phyloP scores from a whole-genome alignment of 352 stramenopile species.

The Phytophthora fragariae region DNA sequence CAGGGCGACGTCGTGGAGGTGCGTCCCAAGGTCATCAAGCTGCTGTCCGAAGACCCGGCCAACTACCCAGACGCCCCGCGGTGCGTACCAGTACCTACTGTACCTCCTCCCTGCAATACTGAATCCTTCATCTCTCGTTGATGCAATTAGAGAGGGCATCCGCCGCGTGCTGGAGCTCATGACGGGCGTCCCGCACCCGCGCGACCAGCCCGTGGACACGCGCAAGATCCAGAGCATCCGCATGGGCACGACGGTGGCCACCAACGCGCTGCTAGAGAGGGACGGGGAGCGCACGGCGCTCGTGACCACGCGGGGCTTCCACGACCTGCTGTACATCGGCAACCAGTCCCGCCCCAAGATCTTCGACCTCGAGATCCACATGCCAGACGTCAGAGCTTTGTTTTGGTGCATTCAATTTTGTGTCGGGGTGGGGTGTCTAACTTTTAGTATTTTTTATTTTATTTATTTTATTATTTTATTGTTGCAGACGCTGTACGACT shows the following conservation, averaged over 20 bases:
- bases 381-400: conserved; percentile 64
- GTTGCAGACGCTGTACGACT: conserved; percentile 94
- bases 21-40: conserved; percentile 93
- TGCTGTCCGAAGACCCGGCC: conserved; percentile 97
- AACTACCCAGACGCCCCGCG: conserved; percentile 98
- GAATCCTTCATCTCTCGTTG: background rate
- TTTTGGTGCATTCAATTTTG: background rate
- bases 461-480: background rate
- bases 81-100: conserved; percentile 26
- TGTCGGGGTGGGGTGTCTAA: background rate
- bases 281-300: conserved; percentile 96
- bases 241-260: conserved; percentile 99
- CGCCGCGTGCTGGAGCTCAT: conserved; percentile 95
- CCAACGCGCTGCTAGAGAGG: conserved; percentile 98
- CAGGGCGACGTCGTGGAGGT: conserved; percentile 55
- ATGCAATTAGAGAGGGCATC: conserved; percentile 86
- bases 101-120: background rate
- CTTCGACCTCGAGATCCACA: conserved; percentile 96
- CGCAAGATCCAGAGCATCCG: conserved; percentile 95
- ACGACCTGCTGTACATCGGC: conserved; percentile 97
- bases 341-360: conserved; percentile 99
- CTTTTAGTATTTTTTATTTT: background rate
- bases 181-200: conserved; percentile 86
- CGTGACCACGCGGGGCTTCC: conserved; percentile 96
- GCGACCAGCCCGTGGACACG: conserved; percentile 89